phyloP scores from a whole-genome alignment of 192 early-diverging fungal species.

The Rhizoclosmatium sp. region DNA sequence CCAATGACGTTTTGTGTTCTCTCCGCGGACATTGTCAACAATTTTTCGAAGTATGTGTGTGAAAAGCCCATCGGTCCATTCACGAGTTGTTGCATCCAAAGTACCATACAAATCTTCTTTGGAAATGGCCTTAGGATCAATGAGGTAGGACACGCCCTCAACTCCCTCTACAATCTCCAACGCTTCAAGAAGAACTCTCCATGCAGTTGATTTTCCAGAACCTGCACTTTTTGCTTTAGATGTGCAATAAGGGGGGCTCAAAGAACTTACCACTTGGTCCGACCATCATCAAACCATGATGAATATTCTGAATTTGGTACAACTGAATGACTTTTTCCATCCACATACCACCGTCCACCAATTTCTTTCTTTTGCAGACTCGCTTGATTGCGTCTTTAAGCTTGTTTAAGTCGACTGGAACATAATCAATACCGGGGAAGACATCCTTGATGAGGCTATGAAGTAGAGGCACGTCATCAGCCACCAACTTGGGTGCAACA shows the following conservation, averaged over 20 bases:
- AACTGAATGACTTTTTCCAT: slow-evolving; percentile 97
- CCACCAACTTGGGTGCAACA: slow-evolving; percentile 97
- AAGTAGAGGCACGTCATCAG: slow-evolving; percentile 90
- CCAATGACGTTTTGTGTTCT: slow-evolving; percentile 94
- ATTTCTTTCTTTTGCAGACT: slow-evolving; percentile 77
- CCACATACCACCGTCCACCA: slow-evolving; percentile 84
- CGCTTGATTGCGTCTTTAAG: slow-evolving; percentile 78
- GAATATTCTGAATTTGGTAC: slow-evolving; percentile 97
- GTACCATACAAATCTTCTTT: slow-evolving; percentile 98
- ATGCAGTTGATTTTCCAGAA: slow-evolving; percentile 93
- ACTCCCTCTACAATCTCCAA: slow-evolving; percentile 87
- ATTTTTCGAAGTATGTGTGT: slow-evolving; percentile 97
- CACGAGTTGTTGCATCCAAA: slow-evolving; percentile 96
- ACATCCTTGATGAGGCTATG: slow-evolving; percentile 88
- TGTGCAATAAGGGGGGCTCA: background rate
- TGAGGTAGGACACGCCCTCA: slow-evolving; percentile 92
- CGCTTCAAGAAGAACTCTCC: slow-evolving; percentile 91
- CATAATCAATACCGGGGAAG: slow-evolving; percentile 91
- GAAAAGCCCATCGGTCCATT: slow-evolving; percentile 99
- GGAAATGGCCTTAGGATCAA: slow-evolving; percentile 97
- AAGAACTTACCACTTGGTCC: slow-evolving; percentile 68
- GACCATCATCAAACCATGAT: slow-evolving; percentile 99
- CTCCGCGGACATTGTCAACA: slow-evolving; percentile 97
- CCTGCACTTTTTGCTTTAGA: slow-evolving; percentile 59
- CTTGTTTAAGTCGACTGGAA: slow-evolving; percentile 76